These are phyloP conservation scores for Auricularia auricula-judae DNA, from an alignment of 768 basidiomycete genomes.

Conservation along the genomic window DNA sequence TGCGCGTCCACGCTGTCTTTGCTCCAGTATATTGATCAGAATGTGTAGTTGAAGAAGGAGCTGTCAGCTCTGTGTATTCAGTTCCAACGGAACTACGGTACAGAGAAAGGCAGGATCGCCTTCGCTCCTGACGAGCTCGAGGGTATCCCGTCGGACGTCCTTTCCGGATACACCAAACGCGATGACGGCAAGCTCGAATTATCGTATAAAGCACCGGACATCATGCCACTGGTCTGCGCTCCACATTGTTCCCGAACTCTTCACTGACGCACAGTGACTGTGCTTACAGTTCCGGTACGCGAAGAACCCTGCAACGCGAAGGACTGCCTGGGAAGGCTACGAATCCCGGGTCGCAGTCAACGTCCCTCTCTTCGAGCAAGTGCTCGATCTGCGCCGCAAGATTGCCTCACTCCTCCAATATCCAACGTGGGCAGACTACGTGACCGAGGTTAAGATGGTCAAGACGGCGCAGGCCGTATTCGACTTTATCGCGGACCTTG, in stretches of 20 bases:
- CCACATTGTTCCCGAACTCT: not conserved
- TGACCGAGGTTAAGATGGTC: slow-evolving; percentile 80
- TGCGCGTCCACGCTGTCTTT: not conserved
- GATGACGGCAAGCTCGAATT: not conserved
- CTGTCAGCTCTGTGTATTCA: slow-evolving; percentile 65
- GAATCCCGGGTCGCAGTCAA: slow-evolving; percentile 63
- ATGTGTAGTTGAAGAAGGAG: slow-evolving; percentile 51
- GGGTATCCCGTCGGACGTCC: not conserved
- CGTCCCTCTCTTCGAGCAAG: slow-evolving; percentile 55
- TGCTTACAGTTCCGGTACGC: slow-evolving; percentile 64
- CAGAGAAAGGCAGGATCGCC: not conserved
- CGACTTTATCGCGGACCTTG: slow-evolving; percentile 73
- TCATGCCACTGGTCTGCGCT: slow-evolving; percentile 50
- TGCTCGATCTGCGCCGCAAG: slow-evolving; percentile 57
- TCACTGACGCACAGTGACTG: not conserved
- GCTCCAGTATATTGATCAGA: not conserved
- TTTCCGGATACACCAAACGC: not conserved
- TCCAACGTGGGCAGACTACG: slow-evolving; percentile 72
- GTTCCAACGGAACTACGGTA: slow-evolving; percentile 29
- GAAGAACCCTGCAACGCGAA: slow-evolving; percentile 55
- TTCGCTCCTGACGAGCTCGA: not conserved
- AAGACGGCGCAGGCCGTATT: slow-evolving; percentile 54
- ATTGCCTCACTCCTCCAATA: slow-evolving; percentile 62
- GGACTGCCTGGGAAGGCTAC: slow-evolving; percentile 50
- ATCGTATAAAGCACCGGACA: not conserved